Evolutionary conservation across 2,329 filamentous ascomycete genomes (phyloP).

Genomic region (Colletotrichum truncatum): DNA sequence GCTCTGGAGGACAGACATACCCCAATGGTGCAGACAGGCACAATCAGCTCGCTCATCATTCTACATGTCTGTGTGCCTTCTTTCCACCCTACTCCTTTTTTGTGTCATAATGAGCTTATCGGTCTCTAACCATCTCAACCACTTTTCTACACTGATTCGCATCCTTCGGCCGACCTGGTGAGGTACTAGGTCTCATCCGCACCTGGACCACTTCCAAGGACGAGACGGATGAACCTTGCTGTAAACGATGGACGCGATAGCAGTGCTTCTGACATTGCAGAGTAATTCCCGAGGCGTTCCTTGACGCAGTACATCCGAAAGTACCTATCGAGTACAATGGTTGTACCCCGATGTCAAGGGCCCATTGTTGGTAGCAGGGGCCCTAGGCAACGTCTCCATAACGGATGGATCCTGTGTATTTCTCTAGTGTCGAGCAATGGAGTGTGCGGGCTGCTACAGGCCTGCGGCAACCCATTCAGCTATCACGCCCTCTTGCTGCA

Average conservation of each 20-base stretch:
- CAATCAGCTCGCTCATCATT: neutral
- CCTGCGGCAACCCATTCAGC: conserved; percentile 3
- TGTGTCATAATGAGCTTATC: neutral
- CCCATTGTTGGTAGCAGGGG: conserved; percentile 12
- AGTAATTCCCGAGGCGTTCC: conserved; percentile 1
- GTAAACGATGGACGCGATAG: neutral
- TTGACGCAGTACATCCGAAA: neutral
- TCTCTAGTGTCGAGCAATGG: neutral
- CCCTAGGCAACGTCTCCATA: neutral
- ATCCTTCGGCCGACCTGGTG: neutral
- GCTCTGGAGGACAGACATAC: neutral
- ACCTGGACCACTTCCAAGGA: neutral
- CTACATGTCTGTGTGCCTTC: neutral
- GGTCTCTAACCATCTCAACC: neutral
- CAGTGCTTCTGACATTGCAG: neutral
- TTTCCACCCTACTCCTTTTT: too few species aligned
- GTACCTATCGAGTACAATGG: conserved; percentile 16
- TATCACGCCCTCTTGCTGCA: conserved; percentile 13
- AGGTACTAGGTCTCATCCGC: neutral
- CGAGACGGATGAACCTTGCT: conserved; percentile 9
- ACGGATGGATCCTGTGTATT: neutral
- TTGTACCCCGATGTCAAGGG: conserved; percentile 7
- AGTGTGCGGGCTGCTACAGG: neutral
- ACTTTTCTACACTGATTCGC: neutral
- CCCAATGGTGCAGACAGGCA: neutral